Evolutionary conservation across 257 asterid species (phyloP).

Genomic region (Ajuga chamaepitys): DNA sequence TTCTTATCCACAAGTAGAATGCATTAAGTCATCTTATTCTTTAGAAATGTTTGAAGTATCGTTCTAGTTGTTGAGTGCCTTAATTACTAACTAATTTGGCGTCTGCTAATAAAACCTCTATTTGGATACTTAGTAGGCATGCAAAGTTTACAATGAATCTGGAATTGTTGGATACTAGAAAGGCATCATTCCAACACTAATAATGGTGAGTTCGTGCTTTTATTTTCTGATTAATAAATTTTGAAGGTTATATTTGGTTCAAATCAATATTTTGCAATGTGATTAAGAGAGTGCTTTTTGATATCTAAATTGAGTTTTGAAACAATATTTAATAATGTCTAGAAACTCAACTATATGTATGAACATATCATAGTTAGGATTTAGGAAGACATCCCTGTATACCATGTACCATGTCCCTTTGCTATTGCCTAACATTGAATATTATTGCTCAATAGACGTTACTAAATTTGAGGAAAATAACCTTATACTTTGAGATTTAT

Average conservation of each 20-base stretch:
- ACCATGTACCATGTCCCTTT: too few relatives aligned
- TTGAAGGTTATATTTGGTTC: not conserved
- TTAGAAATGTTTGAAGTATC: not conserved
- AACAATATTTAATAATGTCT: too few relatives aligned
- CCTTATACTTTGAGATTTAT: too few relatives aligned
- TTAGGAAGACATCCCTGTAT: too few relatives aligned
- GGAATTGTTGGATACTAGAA: slow-evolving; percentile 90
- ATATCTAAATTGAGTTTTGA: not conserved
- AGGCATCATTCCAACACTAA: slow-evolving; percentile 77
- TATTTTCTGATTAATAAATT: slow-evolving; percentile 5
- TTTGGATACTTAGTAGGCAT: slow-evolving; percentile 54
- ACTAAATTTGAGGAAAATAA: too few relatives aligned
- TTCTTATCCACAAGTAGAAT: not conserved
- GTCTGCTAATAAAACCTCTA: slow-evolving; percentile 21
- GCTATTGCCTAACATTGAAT: too few relatives aligned
- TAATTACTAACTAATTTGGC: not conserved
- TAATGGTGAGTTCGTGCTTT: slow-evolving; percentile 51
- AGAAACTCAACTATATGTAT: not conserved
- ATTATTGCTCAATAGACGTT: too few relatives aligned
- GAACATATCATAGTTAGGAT: too few relatives aligned
- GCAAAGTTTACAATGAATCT: slow-evolving; percentile 73
- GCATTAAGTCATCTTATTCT: not conserved
- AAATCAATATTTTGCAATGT: not conserved
- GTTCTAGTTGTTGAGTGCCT: not conserved
- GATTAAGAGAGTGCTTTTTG: not conserved